Base-by-base conservation (phyloP, 148 eudicot species). In the Nepenthes gracilis region DNA sequence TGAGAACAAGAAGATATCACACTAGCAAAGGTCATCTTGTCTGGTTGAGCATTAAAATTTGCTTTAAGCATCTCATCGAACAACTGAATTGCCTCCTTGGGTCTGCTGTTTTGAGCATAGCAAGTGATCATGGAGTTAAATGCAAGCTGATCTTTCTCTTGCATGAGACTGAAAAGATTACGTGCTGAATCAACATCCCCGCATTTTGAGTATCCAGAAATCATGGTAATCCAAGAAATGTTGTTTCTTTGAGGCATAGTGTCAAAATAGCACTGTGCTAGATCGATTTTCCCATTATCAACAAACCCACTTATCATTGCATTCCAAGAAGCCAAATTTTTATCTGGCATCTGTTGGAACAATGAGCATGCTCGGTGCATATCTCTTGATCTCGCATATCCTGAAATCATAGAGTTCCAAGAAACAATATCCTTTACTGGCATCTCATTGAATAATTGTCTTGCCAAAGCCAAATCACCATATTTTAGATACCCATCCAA, bases 61-160 rank as follows among this genome's bases (percentile, higher is more conserved):
- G 76, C 61, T 43, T 61, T 58, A 37, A 80, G 69, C 85, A 90
- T 83, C 58, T 74, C 74, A 36, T 77, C 69, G 63, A 87, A 87
- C 66, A 90, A 59, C 55, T 67, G 60, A 54, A 90, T 71, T 37
- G 97, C 97, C 68, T 87, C 95, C 64, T 76, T 75, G 23, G 92
- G 69, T 47, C 67, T 68, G 64, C 86, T 68, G 64, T 87, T 90
- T 63, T 87, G 95, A 45, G 97, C 68, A 69, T 74, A 87, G 74
- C 95, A 90, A 54, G 95, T 78, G 40, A 90, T 83, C 97, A 87
- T 90, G 55, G 95, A 76, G 72, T 85, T 90, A 60, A 70, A 90
- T 40, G 77, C 43, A 33, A 80, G 57, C 36, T 75, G 71, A 58
- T 81, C 84, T 61, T 83, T 86, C 43, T 50, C 66, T 33, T 61